A percentile compares a stretch with the other conserved stretches of the same genome.
Conservation (phyloP, 257 asterid species). For the Catharanthus roseus region DNA sequence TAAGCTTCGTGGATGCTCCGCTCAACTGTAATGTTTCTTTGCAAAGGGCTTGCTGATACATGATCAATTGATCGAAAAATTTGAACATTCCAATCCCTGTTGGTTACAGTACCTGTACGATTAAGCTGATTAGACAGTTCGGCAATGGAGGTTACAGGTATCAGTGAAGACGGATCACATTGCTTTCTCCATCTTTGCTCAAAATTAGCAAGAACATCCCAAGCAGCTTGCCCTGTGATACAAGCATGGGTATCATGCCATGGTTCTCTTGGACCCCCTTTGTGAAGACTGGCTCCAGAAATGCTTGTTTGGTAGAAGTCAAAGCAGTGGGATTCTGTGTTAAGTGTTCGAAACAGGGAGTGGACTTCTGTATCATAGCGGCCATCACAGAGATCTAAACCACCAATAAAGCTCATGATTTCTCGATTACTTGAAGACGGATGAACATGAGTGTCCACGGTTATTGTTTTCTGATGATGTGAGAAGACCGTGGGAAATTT, state of each 20-base stretch:
- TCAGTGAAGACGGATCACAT: slow-evolving; percentile 52
- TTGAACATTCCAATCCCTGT: slow-evolving; percentile 69
- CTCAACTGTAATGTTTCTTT: slow-evolving; percentile 41
- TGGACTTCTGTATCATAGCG: slow-evolving; percentile 82
- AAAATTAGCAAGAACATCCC: slow-evolving; percentile 65
- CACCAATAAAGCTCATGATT: slow-evolving; percentile 73
- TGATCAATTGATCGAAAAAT: slow-evolving; percentile 82
- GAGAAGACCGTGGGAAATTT: slow-evolving; percentile 74
- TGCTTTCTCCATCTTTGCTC: slow-evolving; percentile 91
- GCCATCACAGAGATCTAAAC: slow-evolving; percentile 87
- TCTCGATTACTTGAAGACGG: slow-evolving; percentile 53
- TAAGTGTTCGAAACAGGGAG: slow-evolving; percentile 68
- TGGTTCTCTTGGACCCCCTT: slow-evolving; percentile 93
- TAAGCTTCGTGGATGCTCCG: slow-evolving; percentile 77
- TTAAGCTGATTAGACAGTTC: slow-evolving; percentile 42
- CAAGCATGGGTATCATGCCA: slow-evolving; percentile 92
- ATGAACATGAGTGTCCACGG: slow-evolving; percentile 41
- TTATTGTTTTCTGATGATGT: slow-evolving; percentile 76
- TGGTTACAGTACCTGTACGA: slow-evolving; percentile 16
- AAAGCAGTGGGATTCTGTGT: slow-evolving; percentile 61
- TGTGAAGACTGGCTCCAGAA: slow-evolving; percentile 67
- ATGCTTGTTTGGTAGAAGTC: slow-evolving; percentile 87
- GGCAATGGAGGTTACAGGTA: slow-evolving; percentile 45
- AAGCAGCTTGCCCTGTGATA: slow-evolving; percentile 63
- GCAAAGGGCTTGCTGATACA: slow-evolving; percentile 50